Conservation (phyloP, 345 rosid genomes). For the Eucalyptus cloeziana region DNA sequence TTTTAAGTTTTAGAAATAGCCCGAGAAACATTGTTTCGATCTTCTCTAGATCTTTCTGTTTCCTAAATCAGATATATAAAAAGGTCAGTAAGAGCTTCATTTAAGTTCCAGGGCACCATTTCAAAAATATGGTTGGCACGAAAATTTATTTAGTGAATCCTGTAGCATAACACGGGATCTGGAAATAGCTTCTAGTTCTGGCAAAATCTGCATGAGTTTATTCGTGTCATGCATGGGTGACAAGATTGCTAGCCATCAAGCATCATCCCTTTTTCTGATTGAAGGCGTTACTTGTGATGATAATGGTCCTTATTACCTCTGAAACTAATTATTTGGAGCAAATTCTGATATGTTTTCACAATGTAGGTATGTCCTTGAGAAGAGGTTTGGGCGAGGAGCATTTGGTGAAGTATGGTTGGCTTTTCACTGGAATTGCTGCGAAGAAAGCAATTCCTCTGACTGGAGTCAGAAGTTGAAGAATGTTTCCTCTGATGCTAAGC, state of each 20-base stretch:
- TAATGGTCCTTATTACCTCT: not conserved
- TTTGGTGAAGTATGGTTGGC: conserved; percentile 98
- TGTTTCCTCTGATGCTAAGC: conserved; percentile 12
- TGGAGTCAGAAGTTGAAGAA: conserved; percentile 24
- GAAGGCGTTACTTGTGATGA: not conserved
- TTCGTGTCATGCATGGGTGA: not conserved
- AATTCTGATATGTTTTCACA: conserved; percentile 1
- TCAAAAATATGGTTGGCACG: not conserved
- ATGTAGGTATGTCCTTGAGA: conserved; percentile 69
- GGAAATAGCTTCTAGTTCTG: not conserved
- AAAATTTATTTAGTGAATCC: not conserved
- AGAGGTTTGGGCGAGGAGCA: conserved; percentile 84
- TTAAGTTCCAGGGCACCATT: not conserved
- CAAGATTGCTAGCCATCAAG: not conserved
- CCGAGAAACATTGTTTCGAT: not conserved
- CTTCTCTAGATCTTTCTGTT: not conserved
- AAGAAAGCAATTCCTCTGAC: conserved; percentile 28
- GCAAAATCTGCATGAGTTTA: not conserved
- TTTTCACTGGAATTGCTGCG: conserved; percentile 68
- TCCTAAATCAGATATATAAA: not conserved
- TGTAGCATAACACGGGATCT: not conserved
- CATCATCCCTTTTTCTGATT: not conserved
- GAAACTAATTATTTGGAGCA: not conserved
- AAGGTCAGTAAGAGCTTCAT: not conserved
- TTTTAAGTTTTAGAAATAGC: not conserved